phyloP scores from a whole-genome alignment of 2,329 filamentous ascomycete species.

The Penicillium vulpinum region DNA sequence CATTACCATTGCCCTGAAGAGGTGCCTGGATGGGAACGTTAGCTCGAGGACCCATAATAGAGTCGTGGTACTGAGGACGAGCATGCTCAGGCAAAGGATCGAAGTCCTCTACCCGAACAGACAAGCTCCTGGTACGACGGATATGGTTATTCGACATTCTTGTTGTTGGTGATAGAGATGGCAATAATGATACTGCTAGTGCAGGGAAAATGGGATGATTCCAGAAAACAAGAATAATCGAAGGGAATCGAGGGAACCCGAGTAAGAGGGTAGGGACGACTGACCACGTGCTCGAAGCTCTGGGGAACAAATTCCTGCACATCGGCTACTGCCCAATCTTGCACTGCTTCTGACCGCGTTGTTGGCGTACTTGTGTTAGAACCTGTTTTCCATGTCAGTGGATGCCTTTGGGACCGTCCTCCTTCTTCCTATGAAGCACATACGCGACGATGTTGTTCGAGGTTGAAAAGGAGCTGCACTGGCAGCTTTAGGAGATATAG shows the following conservation, averaged over 20 bases:
- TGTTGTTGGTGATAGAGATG: background rate
- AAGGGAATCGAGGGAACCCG: background rate
- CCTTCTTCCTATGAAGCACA: constrained; percentile 13
- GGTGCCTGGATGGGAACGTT: constrained; percentile 28
- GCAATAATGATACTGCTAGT: background rate
- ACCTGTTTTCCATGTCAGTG: constrained; percentile 34
- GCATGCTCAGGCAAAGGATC: background rate
- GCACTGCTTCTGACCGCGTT: constrained; percentile 41
- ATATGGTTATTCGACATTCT: background rate
- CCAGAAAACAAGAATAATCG: background rate
- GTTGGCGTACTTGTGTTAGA: constrained; percentile 45
- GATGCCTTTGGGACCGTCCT: background rate
- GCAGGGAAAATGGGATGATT: background rate
- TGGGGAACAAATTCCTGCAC: constrained; percentile 56
- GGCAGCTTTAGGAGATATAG: constrained; percentile 84
- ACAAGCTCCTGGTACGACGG: background rate
- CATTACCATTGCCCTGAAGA: constrained; percentile 51
- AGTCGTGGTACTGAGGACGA: background rate
- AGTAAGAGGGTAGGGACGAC: constrained; percentile 1
- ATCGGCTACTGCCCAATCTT: constrained; percentile 48
- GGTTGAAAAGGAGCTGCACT: constrained; percentile 67
- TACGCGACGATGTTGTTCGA: constrained; percentile 44
- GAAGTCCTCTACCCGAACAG: background rate
- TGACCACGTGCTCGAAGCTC: constrained; percentile 55
- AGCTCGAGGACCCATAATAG: constrained; percentile 8